These are phyloP conservation scores for Cyclotella distinguenda DNA, from an alignment of 108 stramenopile species.

Conservation along the genomic window DNA sequence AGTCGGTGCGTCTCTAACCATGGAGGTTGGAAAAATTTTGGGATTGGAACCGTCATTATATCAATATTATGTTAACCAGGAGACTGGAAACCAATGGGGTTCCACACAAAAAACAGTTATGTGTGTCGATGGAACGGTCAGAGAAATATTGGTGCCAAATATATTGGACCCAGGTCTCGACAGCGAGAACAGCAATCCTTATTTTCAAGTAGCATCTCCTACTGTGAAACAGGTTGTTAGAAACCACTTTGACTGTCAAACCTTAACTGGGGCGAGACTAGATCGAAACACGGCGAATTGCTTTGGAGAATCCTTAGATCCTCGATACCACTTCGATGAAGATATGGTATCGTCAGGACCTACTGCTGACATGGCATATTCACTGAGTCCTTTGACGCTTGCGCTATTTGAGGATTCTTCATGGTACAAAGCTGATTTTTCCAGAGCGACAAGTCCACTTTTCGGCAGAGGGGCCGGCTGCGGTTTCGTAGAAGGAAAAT, in stretches of 20 bases:
- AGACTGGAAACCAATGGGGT: constrained; percentile 56
- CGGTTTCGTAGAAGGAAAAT: constrained; percentile 45
- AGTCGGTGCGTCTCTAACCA: constrained; percentile 25
- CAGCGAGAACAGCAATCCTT: constrained; percentile 1
- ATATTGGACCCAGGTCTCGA: constrained; percentile 31
- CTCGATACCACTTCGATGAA: constrained; percentile 47
- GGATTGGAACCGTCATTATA: constrained; percentile 71
- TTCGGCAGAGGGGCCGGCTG: constrained; percentile 53
- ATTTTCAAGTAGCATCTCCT: constrained; percentile 47
- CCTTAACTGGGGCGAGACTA: constrained; percentile 36
- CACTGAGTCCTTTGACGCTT: constrained; percentile 44
- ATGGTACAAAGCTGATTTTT: constrained; percentile 66
- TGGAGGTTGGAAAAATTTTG: constrained; percentile 58
- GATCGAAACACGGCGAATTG: constrained; percentile 37
- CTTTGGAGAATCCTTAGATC: constrained; percentile 59
- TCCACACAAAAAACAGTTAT: constrained; percentile 27
- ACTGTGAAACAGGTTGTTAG: constrained; percentile 42
- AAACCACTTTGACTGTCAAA: constrained; percentile 56
- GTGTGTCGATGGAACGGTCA: constrained; percentile 38
- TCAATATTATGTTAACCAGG: constrained; percentile 70
- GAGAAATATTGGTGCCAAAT: constrained; percentile 32
- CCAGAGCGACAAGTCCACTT: constrained; percentile 23
- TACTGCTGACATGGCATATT: constrained; percentile 39
- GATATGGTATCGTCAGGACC: constrained; percentile 19
- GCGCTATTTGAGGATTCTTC: constrained; percentile 51